Base-by-base conservation (phyloP, 192 early-diverging fungal species). In the Entophlyctis luteolus region DNA sequence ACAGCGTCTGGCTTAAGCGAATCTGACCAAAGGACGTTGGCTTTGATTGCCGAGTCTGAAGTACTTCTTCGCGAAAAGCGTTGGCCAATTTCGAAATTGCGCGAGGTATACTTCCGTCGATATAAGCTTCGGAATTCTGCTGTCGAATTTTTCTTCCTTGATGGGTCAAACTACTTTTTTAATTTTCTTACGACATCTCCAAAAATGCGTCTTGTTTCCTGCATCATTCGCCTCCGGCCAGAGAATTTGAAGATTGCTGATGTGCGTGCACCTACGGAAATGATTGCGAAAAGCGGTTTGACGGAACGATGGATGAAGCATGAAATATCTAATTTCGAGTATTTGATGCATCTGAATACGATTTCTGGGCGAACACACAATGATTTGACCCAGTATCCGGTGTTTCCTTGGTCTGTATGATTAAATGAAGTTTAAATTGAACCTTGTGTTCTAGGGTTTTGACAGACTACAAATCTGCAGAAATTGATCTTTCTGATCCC, bases 241-340 rank as follows among this genome's bases (percentile, higher is more conserved):
- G 69, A 78, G 16, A 87, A 84, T 54, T 46, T 82, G 42, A 60
- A 58, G 25, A 48, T 45, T 36, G 55, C 58, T 12, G 76, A 77
- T 33, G 10, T 60, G n/a, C 25, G 66, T 14, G 65, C 29, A 12
- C 75, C 76, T 23, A 25, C 36, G 3, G 80, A 81, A 39, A 77
- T 91, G 29, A 88, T 88, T 67, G 80, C 80, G 25, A 85, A 77
- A 35, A 77, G 76, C 4, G 86, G 87, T 28, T 72, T 93, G 56
- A 91, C 90, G 0, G 83, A 89, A 58, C 77, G 83, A 36, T 98
- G 95, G 95, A 83, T 89, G 63, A 81, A 79, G 31, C 76, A 90
- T 25, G 91, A 95, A 71, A 88, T 98, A 38, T 88, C 88, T 47
- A 98, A 98, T 63, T 98, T 96, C 74, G 94, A 98, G 72, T 98